Evolutionary conservation across 305 asterid genomes (phyloP).

Genomic region (Fraxinus floribunda): DNA sequence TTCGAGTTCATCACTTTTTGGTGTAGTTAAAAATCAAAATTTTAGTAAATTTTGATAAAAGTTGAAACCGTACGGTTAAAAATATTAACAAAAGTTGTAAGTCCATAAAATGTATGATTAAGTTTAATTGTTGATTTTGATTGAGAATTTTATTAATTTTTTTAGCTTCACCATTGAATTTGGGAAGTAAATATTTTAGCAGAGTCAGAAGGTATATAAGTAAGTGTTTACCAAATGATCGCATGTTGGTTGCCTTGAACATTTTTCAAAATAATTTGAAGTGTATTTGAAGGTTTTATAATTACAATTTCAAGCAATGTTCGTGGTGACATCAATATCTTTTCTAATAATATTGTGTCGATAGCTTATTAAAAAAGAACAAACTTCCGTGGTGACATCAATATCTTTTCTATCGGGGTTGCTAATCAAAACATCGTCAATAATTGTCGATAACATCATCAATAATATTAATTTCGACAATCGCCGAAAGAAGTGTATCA

Average conservation of each 20-base stretch:
- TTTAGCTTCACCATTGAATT: background rate
- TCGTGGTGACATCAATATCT: too few species aligned
- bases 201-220: background rate
- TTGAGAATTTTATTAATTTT: background rate
- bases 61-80: background rate
- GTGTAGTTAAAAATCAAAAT: background rate
- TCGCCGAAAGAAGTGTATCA: too few species aligned
- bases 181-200: background rate
- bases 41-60: background rate
- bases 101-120: background rate
- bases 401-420: too few species aligned
- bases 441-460: too few species aligned
- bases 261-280: background rate
- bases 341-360: too few species aligned
- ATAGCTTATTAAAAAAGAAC: too few species aligned
- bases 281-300: background rate
- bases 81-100: background rate
- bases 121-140: background rate
- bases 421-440: too few species aligned
- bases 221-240: background rate
- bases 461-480: too few species aligned
- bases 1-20: background rate
- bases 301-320: background rate
- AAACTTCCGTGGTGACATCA: too few species aligned
- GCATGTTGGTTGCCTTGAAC: background rate